A percentile compares a stretch with the other conserved stretches of the same genome.
Conservation (phyloP, 1,284 basidiomycete genomes). For the Termitomyces sp. region DNA sequence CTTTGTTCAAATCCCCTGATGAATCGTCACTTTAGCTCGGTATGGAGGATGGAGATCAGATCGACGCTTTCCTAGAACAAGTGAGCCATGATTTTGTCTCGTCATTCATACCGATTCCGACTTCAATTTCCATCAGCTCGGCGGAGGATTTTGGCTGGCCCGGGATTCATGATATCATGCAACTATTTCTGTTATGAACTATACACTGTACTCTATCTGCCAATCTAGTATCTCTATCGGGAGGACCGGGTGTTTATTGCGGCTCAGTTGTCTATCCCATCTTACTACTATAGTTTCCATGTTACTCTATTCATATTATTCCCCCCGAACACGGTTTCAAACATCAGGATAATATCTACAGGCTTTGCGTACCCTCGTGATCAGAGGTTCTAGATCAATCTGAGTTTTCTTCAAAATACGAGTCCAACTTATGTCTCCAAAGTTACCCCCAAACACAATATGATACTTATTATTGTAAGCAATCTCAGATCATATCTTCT, state of each 20-base stretch:
- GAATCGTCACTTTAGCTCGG: slow-evolving; percentile 30
- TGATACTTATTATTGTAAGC: not conserved
- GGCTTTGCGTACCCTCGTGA: not conserved
- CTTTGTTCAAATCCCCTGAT: not conserved
- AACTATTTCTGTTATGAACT: not conserved
- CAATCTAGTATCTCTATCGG: slow-evolving; percentile 5
- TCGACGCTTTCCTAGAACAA: slow-evolving; percentile 53
- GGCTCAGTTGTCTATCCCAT: not conserved
- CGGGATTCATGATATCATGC: slow-evolving; percentile 5
- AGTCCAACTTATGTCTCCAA: not conserved
- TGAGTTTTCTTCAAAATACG: not conserved
- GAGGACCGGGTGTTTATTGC: not conserved
- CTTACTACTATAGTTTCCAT: not conserved
- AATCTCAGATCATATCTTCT: not conserved
- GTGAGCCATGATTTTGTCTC: slow-evolving; percentile 22
- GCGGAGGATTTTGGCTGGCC: slow-evolving; percentile 10
- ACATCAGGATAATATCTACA: not conserved
- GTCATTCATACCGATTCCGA: not conserved
- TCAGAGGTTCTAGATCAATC: not conserved
- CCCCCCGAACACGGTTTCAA: not conserved
- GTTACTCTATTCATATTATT: not conserved
- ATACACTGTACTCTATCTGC: slow-evolving; percentile 9
- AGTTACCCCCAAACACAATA: no score
- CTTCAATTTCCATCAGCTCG: slow-evolving; percentile 9
- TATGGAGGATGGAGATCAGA: slow-evolving; percentile 54